Conservation (phyloP, 495 filamentous ascomycete genomes). For the Pyronema omphalodes region DNA sequence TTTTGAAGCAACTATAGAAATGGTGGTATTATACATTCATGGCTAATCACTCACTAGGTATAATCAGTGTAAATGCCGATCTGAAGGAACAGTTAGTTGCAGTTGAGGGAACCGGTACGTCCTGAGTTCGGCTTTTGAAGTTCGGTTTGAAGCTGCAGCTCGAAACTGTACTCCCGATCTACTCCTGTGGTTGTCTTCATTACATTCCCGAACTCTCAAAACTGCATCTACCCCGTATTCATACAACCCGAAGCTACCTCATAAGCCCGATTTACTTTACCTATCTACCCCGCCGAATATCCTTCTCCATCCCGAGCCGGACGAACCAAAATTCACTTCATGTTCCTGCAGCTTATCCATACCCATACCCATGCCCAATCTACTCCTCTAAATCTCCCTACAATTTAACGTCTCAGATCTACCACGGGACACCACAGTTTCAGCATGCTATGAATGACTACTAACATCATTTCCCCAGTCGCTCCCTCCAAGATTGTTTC, state of each 20-base stretch:
- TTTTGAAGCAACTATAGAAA: not conserved
- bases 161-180: conserved; percentile 17
- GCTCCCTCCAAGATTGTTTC: conserved; percentile 74
- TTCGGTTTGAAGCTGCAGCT: conserved; percentile 16
- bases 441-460: not conserved
- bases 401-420: too few relatives aligned
- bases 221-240: not conserved
- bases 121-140: too few relatives aligned
- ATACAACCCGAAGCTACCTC: conserved; percentile 6
- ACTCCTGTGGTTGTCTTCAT: not conserved
- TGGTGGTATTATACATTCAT: not conserved
- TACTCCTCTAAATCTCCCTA: too few relatives aligned
- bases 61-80: conserved; percentile 47
- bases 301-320: too few relatives aligned
- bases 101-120: conserved; percentile 47
- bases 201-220: too few relatives aligned
- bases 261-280: too few relatives aligned
- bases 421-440: too few relatives aligned
- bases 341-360: too few relatives aligned
- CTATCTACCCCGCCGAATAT: too few relatives aligned
- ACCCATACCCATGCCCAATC: too few relatives aligned
- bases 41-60: conserved; percentile 27
- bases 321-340: too few relatives aligned
- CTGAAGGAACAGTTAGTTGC: conserved; percentile 48
- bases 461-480: conserved; percentile 33